phyloP scores from a whole-genome alignment of 768 basidiomycete species.

The Tephrocybe sp. region DNA sequence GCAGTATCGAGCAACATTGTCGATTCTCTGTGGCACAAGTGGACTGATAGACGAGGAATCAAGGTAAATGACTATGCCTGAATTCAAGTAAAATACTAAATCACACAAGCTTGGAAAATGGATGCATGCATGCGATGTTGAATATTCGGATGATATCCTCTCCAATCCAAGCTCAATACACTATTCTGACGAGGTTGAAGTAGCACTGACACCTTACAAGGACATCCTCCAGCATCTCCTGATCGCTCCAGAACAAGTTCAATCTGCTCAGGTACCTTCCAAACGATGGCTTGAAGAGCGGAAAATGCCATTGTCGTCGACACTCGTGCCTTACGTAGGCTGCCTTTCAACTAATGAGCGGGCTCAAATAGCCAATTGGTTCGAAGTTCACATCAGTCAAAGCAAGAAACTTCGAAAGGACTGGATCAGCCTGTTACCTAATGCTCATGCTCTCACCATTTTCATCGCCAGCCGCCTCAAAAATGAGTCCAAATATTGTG shows the following conservation, averaged over 20 bases:
- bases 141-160: neutral
- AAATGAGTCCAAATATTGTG: neutral
- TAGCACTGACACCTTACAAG: neutral
- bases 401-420: neutral
- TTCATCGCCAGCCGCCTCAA: conserved; percentile 7
- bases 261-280: neutral
- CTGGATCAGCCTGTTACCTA: neutral
- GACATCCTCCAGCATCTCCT: neutral
- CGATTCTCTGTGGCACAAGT: neutral
- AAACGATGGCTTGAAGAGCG: neutral
- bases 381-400: conserved; percentile 5
- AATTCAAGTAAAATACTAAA: too few species aligned
- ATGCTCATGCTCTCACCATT: conserved; percentile 4
- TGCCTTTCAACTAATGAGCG: neutral
- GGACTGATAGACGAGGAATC: too few species aligned
- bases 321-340: neutral
- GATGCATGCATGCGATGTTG: too few species aligned
- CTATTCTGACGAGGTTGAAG: neutral
- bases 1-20: neutral
- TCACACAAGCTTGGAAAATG: too few species aligned
- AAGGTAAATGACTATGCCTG: too few species aligned
- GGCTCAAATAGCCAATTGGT: conserved; percentile 7
- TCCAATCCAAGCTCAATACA: neutral
- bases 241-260: neutral
- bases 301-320: neutral